Evolutionary conservation across 2,329 filamentous ascomycete genomes (phyloP), one percentile per base, ranked within the genome.

Genomic region (Fusarium abutilonis): DNA sequence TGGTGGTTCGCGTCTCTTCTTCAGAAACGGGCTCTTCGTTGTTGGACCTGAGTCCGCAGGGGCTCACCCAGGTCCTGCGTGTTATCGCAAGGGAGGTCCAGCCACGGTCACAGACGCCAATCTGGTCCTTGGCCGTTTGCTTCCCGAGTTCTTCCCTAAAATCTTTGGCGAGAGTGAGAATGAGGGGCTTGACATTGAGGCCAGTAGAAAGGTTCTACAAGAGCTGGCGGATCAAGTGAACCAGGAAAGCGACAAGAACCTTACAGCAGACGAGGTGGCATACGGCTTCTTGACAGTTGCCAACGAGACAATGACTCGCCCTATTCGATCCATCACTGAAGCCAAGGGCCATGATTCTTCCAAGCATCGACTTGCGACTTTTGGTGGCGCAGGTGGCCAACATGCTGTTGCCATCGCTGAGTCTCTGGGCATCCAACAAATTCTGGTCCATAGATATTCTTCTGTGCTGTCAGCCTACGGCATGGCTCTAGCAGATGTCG

Each of bases 81-180:
- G 93, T 67, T 97, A 97, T 75, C 85, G 93, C 29, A 97, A 97
- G 75, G 91, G 89, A 0, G 93, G 93, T 0, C 93, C 93, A 4
- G 82, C 93, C 5, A 95, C 93, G 0, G 93, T 97, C n/a, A 97
- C 93, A 0, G 93, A 97, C 72, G 93, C 93, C 2, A 97, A 97
- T 67, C 76, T 97, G 6, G 92, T 92, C 68, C 85, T 97, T 0
- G 93, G 93, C 0, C 85, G 93, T 35, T 80, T 98, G 4, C 77
- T 97, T 2, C 93, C 93, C 0, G 91, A 96, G 60, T 96, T 95
- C 80, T 97, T 97, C 71, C 93, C 93, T 0, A 94, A 93, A 74
- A 97, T 98, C 56, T 97, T 98, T 69, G 94, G 94, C 41, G 89
- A 92, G 74, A 89, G 93, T 40, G 93, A 97, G 73, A 83, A 97